Evolutionary conservation across 305 asterid species (phyloP).

Genomic region (Andrographis paniculata): DNA sequence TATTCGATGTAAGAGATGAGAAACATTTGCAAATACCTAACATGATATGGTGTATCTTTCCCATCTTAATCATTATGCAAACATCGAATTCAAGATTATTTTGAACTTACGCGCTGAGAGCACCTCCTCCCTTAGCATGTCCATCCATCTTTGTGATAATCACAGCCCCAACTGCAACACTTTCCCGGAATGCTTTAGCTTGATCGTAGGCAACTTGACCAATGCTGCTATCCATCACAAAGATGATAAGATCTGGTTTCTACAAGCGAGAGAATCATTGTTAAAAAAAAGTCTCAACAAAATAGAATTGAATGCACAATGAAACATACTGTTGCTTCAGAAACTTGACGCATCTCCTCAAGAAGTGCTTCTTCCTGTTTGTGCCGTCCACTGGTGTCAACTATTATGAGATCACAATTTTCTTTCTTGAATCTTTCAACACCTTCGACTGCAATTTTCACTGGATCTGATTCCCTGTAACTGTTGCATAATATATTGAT

Average conservation of each 20-base stretch:
- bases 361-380: conserved; percentile 91
- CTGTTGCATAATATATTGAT: conserved; percentile 37
- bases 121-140: conserved; percentile 99
- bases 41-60: too few species aligned
- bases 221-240: conserved; percentile 97
- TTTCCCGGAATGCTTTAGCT: conserved; percentile 93
- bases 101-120: conserved; percentile 93
- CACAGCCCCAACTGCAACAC: conserved; percentile 96
- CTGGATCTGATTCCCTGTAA: conserved; percentile 98
- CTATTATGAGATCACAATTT: conserved; percentile 84
- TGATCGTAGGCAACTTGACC: conserved; percentile 98
- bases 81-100: neutral
- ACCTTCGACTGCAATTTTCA: conserved; percentile 87
- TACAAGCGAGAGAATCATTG: conserved; percentile 23
- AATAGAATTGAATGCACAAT: neutral
- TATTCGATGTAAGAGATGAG: too few species aligned
- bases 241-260: conserved; percentile 95
- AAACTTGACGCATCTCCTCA: conserved; percentile 98
- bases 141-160: conserved; percentile 97
- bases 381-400: conserved; percentile 98
- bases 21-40: too few species aligned
- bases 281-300: conserved; percentile 1
- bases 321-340: conserved; percentile 68
- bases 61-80: too few species aligned
- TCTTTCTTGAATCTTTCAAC: conserved; percentile 72